These are phyloP conservation scores for Trypanosoma vivax DNA, from an alignment of 208 protist species.

Conservation along the genomic window DNA sequence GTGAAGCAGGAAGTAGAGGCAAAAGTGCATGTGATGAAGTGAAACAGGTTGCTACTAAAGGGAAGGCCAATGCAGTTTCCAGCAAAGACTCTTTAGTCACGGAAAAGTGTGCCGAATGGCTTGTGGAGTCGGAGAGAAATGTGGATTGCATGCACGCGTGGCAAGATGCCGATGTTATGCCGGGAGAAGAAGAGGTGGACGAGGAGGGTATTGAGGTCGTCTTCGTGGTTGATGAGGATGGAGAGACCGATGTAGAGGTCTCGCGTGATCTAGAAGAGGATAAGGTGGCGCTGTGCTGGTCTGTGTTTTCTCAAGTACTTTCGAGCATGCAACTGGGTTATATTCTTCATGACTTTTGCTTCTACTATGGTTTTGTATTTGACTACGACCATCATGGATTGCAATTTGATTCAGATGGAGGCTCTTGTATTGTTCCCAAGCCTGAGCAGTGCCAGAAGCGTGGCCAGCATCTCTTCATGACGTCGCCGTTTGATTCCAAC, in stretches of 20 bases:
- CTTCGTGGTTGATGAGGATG: conserved; percentile 5
- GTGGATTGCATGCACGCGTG: no score
- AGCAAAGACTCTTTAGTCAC: no score
- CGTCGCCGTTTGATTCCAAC: conserved; percentile 77
- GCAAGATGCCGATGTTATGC: not conserved
- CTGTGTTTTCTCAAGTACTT: conserved; percentile 28
- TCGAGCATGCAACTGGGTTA: conserved; percentile 33
- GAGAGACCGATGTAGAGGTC: conserved; percentile 9
- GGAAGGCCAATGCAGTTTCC: no score
- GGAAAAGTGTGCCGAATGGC: no score
- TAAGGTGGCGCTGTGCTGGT: conserved; percentile 11
- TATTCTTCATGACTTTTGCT: conserved; percentile 75
- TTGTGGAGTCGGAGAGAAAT: not conserved
- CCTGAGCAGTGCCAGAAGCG: conserved; percentile 55
- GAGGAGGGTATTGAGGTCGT: not conserved
- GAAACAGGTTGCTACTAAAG: no score
- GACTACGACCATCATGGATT: conserved; percentile 76
- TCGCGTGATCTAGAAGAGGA: not conserved
- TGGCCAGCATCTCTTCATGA: conserved; percentile 77
- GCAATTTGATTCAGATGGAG: conserved; percentile 46
- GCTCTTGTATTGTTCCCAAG: conserved; percentile 61
- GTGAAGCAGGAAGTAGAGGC: no score
- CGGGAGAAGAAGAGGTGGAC: not conserved
- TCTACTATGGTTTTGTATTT: conserved; percentile 78
- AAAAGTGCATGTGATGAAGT: no score